Conservation (phyloP, 2,329 filamentous ascomycete genomes). For the Graphilbum ipis-grandicollis region DNA sequence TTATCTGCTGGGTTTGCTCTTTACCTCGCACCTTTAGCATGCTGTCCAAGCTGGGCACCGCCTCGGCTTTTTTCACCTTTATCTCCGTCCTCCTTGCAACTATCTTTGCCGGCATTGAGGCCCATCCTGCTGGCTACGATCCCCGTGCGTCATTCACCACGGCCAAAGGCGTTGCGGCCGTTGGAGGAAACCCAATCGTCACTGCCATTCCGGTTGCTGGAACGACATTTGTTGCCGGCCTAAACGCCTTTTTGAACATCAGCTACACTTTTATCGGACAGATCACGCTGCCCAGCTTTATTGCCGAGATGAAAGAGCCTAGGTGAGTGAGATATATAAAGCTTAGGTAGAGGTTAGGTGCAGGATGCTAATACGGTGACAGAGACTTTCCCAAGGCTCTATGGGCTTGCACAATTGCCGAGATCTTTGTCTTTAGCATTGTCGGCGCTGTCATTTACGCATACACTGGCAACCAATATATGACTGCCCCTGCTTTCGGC, state of each 20-base stretch:
- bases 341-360: too few species aligned
- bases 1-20: constrained; percentile 63
- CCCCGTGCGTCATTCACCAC: constrained; percentile 22
- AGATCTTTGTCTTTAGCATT: constrained; percentile 71
- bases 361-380: not conserved
- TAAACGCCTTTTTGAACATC: constrained; percentile 88
- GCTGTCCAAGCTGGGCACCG: constrained; percentile 61
- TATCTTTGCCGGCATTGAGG: constrained; percentile 63
- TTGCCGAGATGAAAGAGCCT: constrained; percentile 73
- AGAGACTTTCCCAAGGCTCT: constrained; percentile 85
- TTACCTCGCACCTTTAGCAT: constrained; percentile 73
- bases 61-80: constrained; percentile 77
- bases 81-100: constrained; percentile 71
- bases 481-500: constrained; percentile 74
- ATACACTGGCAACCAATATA: constrained; percentile 83
- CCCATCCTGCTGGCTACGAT: constrained; percentile 52
- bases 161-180: constrained; percentile 12
- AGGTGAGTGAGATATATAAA: too few species aligned
- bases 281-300: constrained; percentile 86
- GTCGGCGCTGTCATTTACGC: constrained; percentile 69
- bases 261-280: constrained; percentile 94
- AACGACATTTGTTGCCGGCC: constrained; percentile 65
- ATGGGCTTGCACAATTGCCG: constrained; percentile 76
- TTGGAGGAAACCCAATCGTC: constrained; percentile 46
- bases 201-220: constrained; percentile 48